Evolutionary conservation across 2,329 filamentous ascomycete species (phyloP), one percentile per base, ranked within the genome.

Genomic region (Xylariaceae sp.): DNA sequence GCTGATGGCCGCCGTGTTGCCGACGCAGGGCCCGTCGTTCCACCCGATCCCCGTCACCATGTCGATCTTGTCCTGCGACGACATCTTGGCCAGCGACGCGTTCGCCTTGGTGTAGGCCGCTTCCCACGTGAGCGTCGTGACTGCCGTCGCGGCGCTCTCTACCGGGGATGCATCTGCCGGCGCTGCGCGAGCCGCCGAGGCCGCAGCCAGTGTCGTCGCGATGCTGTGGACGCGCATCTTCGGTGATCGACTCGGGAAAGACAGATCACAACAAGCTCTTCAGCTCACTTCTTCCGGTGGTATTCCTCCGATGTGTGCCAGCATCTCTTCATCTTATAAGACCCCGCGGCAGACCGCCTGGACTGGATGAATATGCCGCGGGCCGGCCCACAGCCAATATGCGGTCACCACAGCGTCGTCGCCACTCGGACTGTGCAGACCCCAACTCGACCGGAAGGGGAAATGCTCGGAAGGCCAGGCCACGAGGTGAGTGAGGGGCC

Each of bases 21-120:
- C 76, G 6, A 80, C 77, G 49, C 80, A 84, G 39, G 77, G 70
- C 0, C 76, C 79, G 62, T 83, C 82, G 47, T 70, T 65, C 83
- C 83, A 89, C 15, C 85, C 84, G 3, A 77, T 73, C 10, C 86
- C 86, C 0, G 82, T 84, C 4, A 84, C 87, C 38, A 92, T 69
- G 50, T 80, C 83, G 49, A 90, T 72, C 59, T 92, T 93, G 55
- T 92, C 84, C 3, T 74, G 63, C 29, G 85, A 65, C 9, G 76
- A 82, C 65, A 93, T 79, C 52, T 75, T 72, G 21, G 67, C 65
- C 4, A 93, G 72, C 40, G 89, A 60, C 4, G 70, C 61, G 11
- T 75, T 70, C 0, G 85, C 85, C 53, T 84, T 84, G 29, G 63
- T 58, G 54, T 88, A 86, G 35, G 81, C 82, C 9, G 77, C 67